A percentile compares a stretch with the other conserved stretches of the same genome.
These are phyloP conservation scores for Coniochaeta sp. DNA, from an alignment of 2,329 filamentous ascomycete genomes.

Conservation along the genomic window DNA sequence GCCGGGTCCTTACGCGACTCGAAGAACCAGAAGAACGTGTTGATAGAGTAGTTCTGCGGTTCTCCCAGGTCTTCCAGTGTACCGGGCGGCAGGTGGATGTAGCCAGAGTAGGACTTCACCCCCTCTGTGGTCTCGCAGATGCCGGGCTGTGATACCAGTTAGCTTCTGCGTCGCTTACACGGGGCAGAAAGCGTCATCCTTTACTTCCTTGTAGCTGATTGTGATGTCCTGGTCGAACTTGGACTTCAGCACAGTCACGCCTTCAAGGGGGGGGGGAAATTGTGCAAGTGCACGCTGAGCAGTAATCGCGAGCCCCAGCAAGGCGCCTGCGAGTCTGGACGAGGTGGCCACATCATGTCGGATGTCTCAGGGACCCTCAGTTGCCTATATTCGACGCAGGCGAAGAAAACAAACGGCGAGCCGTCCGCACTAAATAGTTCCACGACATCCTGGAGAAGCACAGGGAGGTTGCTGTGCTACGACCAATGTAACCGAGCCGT, in stretches of 20 bases:
- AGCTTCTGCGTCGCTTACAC: not conserved
- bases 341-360: not conserved
- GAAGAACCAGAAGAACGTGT: constrained; percentile 61
- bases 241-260: constrained; percentile 43
- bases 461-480: not conserved
- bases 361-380: not conserved
- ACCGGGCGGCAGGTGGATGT: constrained; percentile 47
- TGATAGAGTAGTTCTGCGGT: constrained; percentile 43
- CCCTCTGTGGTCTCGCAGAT: constrained; percentile 49
- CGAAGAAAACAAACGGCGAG: not conserved
- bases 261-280: constrained; percentile 22
- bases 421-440: not conserved
- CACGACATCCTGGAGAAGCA: not conserved
- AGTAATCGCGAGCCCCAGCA: not conserved
- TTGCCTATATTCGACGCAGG: not conserved
- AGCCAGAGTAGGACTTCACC: constrained; percentile 59
- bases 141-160: constrained; percentile 37
- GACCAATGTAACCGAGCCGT: not conserved
- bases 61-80: constrained; percentile 30
- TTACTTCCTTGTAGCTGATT: constrained; percentile 51
- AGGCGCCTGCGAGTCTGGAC: not conserved
- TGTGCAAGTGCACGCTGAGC: constrained; percentile 13
- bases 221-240: constrained; percentile 54
- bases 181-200: constrained; percentile 16
- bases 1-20: constrained; percentile 35